Percentiles rank a stretch among this genome's conserved stretches.
Conservation (phyloP, 139 green algal genomes). For the Mychonastes homosphaera region DNA sequence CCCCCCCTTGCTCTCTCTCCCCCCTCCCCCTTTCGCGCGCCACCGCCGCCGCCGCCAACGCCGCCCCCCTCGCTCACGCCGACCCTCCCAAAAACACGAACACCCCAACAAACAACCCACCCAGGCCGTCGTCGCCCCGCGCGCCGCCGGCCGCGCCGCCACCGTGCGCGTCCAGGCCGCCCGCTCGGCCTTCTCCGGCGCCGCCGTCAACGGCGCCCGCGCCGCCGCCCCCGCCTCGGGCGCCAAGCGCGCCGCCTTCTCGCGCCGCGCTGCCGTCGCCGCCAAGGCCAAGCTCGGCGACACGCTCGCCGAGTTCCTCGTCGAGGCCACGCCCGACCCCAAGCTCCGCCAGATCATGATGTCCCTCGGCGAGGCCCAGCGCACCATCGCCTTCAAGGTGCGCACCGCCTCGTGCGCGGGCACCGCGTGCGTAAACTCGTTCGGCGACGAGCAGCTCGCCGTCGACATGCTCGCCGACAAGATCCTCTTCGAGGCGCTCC, state of each 20-base stretch:
- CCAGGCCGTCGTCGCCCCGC: no score
- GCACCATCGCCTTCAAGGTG: slow-evolving; percentile 92
- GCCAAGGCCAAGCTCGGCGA: slow-evolving; percentile 64
- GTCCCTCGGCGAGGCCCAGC: slow-evolving; percentile 76
- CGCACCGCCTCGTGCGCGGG: slow-evolving; percentile 78
- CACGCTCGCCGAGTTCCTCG: slow-evolving; percentile 84
- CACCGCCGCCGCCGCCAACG: no score
- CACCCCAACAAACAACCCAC: no score
- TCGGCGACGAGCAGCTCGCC: slow-evolving; percentile 90
- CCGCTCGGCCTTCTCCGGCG: slow-evolving; percentile 2
- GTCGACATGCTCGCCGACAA: slow-evolving; percentile 91
- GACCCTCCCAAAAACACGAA: no score
- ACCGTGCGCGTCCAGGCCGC: background rate
- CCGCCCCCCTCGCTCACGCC: no score
- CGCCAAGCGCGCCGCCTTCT: no score
- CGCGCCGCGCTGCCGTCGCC: slow-evolving; percentile 25
- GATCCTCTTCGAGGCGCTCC: slow-evolving; percentile 84
- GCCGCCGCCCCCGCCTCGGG: slow-evolving; percentile 8
- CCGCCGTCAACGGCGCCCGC: slow-evolving; percentile 2
- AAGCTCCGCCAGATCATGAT: slow-evolving; percentile 88
- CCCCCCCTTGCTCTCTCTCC: no score
- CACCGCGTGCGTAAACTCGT: slow-evolving; percentile 85
- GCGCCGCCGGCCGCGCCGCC: no score
- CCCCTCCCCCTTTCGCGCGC: no score
- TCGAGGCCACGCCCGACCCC: slow-evolving; percentile 65